Conservation (phyloP, 192 early-diverging fungal species). For the Coemansia sp. region DNA sequence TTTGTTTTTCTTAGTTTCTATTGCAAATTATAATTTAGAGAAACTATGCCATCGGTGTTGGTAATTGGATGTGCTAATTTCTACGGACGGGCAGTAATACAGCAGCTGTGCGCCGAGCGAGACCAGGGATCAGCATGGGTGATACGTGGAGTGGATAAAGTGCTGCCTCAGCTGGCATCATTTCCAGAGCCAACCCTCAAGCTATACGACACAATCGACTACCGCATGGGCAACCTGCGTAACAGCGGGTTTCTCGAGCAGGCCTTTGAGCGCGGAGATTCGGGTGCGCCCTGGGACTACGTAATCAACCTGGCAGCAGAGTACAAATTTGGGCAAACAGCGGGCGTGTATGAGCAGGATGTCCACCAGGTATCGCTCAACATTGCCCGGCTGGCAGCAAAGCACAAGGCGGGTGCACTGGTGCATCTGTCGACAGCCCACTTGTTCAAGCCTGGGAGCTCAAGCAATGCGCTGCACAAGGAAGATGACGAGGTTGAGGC, state of each 20-base stretch:
- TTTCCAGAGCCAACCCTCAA: constrained; percentile 18
- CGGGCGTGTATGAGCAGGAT: constrained; percentile 61
- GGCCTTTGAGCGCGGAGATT: constrained; percentile 62
- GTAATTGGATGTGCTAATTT: constrained; percentile 43
- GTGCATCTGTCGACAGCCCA: constrained; percentile 88
- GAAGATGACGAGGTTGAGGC: constrained; percentile 29
- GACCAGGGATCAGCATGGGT: constrained; percentile 21
- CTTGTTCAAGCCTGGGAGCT: constrained; percentile 58
- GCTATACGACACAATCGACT: constrained; percentile 36
- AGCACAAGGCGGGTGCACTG: constrained; percentile 68
- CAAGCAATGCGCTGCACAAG: background rate
- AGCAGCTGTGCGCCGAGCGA: constrained; percentile 34
- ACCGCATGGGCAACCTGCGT: constrained; percentile 48
- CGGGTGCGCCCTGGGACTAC: constrained; percentile 77
- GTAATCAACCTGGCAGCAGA: constrained; percentile 95
- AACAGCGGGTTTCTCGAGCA: constrained; percentile 55
- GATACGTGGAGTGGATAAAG: constrained; percentile 48
- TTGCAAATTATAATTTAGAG: background rate
- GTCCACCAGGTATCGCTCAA: constrained; percentile 61
- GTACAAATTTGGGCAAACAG: constrained; percentile 85
- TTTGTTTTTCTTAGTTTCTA: background rate
- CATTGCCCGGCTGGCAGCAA: constrained; percentile 82
- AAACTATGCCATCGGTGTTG: constrained; percentile 36
- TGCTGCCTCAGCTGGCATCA: constrained; percentile 33
- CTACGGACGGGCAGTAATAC: constrained; percentile 40